Base-by-base conservation (phyloP, 768 basidiomycete species). In the Trametes gibbosa region DNA sequence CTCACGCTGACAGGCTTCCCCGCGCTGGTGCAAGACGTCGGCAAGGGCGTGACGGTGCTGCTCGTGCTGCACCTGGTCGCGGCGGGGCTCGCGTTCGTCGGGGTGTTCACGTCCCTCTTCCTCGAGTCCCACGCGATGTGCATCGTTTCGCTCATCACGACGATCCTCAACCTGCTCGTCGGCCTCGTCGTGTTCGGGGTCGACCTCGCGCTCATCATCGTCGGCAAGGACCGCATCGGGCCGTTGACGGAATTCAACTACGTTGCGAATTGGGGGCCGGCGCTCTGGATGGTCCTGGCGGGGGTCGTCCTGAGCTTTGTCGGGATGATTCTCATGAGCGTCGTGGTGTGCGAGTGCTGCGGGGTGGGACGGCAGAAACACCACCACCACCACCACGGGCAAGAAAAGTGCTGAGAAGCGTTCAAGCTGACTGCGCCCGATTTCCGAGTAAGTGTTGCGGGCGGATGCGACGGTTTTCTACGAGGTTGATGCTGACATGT, bases 21-120 rank as follows among this genome's bases (percentile, higher is more conserved):
- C 0, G 52, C 51, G n/a, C 61, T 86, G 34, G 76, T 80, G 17
- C 58, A 75, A 41, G 74, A 75, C 29, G 76, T 87, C 21, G 74
- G 85, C 47, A n/a, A n/a, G n/a, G n/a, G n/a, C n/a, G n/a, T n/a
- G n/a, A n/a, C n/a, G n/a, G 29, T 32, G 29, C 63, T 90, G 27
- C 83, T 92, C 63, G 74, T 89, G 59, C 79, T 92, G 7, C 90
- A 92, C 69, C 85, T 86, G 16, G 75, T 90, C 50, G 75, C 79
- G 14, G 84, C 85, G 0, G 86, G 76, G 5, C 71, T 92, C 41
- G 76, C 87, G 21, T 77, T 86, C 63, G 35, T 84, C 64, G 71
- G 80, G 34, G 74, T 84, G 53, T 49, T 84, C 56, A 73, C 80
- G 37, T 78, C 84, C 8, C 70, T 88, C 46, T 89, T 84, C 72